Base-by-base conservation (phyloP, 2,329 filamentous ascomycete species). In the Epicoccum sorghinum region DNA sequence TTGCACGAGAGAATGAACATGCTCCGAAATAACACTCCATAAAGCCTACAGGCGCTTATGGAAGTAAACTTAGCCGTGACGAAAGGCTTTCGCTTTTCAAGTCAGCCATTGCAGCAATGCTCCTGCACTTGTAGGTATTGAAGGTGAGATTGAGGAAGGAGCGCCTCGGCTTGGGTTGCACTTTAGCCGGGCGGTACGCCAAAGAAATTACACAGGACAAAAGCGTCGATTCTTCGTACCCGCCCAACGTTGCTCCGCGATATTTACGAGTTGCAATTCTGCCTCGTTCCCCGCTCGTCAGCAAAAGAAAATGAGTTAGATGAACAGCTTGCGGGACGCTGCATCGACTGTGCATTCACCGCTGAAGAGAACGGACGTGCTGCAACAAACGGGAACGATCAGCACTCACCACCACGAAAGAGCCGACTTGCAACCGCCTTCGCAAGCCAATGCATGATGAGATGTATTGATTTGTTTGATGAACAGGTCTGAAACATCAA, bases 381-480 rank as follows among this genome's bases (percentile, higher is more conserved):
- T 46, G 46, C 46, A 30, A 50, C n/a, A 50, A 38, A 33, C 25
- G 46, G 52, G 36, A 30, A 50, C 46, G 41, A 42, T 42, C 52
- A n/a, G 46, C 51, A 36, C n/a, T 40, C 18, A 36, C 33, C 3
- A 13, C 10, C 36, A 14, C 23, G 32, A 27, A 43, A 27, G n/a
- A 29, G 30, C 38, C 43, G 32, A 43, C n/a, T 45, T 40, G 41
- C 27, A 46, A 27, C 30, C 46, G 46, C 41, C 30, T 46, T 40
- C 37, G 29, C 24, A 18, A 45, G 23, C 18, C 30, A 23, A 32
- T 50, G 46, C 42, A 50, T 55, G 46, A 35, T 25, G 32, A 46
- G 25, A 32, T 38, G 13, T 47, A 55, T 49, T 22, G 52, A 55
- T 46, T 33, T 55, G 52, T 55, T 55, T 50, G 52, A 55, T 55